These are phyloP conservation scores for Paramecium bursaria DNA, from an alignment of 73 alveolate species.

Conservation along the genomic window DNA sequence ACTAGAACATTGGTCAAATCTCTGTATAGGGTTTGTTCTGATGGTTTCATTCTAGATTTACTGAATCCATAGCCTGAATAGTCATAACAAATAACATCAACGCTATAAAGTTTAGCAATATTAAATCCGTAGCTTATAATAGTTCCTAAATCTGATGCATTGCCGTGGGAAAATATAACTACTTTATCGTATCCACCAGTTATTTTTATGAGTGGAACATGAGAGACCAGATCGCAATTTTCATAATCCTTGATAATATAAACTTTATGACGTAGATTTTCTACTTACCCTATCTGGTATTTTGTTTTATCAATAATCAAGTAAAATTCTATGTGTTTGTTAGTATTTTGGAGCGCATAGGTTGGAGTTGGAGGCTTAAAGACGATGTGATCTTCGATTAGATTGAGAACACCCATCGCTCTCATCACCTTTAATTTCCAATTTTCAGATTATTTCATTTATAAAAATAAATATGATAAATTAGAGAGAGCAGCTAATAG, in stretches of 20 bases:
- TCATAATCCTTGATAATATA: constrained; percentile 6
- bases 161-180: constrained; percentile 20
- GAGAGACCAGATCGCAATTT: background rate
- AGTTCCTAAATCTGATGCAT: constrained; percentile 20
- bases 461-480: too few relatives aligned
- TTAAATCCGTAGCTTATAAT: background rate
- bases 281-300: too few relatives aligned
- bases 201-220: constrained; percentile 11
- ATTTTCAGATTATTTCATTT: too few relatives aligned
- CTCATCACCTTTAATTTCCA: too few relatives aligned
- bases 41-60: constrained; percentile 14
- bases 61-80: constrained; percentile 50
- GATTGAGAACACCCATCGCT: too few relatives aligned
- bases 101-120: constrained; percentile 1
- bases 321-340: too few relatives aligned
- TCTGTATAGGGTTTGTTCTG: background rate
- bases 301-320: too few relatives aligned
- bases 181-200: constrained; percentile 27
- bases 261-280: background rate
- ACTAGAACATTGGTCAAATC: constrained; percentile 45
- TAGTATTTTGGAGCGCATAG: too few relatives aligned
- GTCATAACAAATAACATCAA: constrained; percentile 48
- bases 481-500: too few relatives aligned
- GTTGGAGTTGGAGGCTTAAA: too few relatives aligned
- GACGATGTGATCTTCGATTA: too few relatives aligned